A percentile compares a stretch with the other conserved stretches of the same genome.
These are phyloP conservation scores for Aspergillus ruber DNA, from an alignment of 2,329 filamentous ascomycete genomes.

Conservation along the genomic window DNA sequence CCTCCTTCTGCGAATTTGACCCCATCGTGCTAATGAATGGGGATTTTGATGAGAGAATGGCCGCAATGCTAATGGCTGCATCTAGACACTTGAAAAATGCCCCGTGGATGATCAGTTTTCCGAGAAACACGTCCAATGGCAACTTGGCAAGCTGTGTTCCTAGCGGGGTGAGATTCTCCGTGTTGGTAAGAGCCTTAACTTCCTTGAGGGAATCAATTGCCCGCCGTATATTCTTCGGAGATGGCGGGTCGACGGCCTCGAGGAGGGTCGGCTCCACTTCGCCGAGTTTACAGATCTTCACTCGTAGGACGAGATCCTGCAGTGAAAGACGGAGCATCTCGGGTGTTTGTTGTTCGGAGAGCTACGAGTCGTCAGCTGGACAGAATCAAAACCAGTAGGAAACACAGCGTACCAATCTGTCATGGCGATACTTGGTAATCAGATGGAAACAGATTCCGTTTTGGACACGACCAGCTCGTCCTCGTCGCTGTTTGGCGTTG, in stretches of 20 bases:
- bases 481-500: conserved; percentile 90
- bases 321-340: conserved; percentile 92
- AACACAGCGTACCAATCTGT: conserved; percentile 48
- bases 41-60: conserved; percentile 89
- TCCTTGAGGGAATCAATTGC: conserved; percentile 91
- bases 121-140: conserved; percentile 87
- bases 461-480: conserved; percentile 90
- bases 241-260: conserved; percentile 83
- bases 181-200: conserved; percentile 74
- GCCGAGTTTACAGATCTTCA: conserved; percentile 95
- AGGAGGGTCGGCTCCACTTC: conserved; percentile 85
- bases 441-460: conserved; percentile 93
- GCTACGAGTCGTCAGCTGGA: conserved; percentile 35
- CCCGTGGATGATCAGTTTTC: conserved; percentile 83
- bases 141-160: conserved; percentile 81
- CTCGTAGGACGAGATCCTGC: conserved; percentile 88
- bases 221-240: conserved; percentile 82
- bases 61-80: conserved; percentile 83
- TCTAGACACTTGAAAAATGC: conserved; percentile 86
- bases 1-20: conserved; percentile 73
- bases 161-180: conserved; percentile 79
- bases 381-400: background rate
- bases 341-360: conserved; percentile 89
- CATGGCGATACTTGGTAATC: conserved; percentile 84
- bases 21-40: conserved; percentile 86